Evolutionary conservation across 768 basidiomycete genomes (phyloP).

Genomic region (Amanita rubescens): DNA sequence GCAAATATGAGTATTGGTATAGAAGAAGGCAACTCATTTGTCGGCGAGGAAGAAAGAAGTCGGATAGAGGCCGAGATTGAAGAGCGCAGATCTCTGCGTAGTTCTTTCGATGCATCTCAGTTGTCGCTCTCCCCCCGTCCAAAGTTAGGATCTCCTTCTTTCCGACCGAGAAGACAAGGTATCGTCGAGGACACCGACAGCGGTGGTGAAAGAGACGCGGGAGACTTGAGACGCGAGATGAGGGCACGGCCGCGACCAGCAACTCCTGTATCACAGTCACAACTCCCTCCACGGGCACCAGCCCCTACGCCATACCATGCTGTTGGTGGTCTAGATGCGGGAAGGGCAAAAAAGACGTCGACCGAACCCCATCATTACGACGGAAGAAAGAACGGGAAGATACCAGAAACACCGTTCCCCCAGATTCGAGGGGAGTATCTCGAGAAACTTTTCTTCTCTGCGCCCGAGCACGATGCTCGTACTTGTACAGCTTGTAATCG

Average conservation of each 20-base stretch:
- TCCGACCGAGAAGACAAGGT: not conserved
- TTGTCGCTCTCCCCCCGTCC: slow-evolving; percentile 5
- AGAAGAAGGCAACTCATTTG: slow-evolving; percentile 21
- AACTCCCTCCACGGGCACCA: slow-evolving; percentile 20
- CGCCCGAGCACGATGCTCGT: slow-evolving; percentile 64
- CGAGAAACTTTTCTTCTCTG: slow-evolving; percentile 76
- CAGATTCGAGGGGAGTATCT: slow-evolving; percentile 72
- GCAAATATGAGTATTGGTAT: not conserved
- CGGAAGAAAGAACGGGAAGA: not conserved
- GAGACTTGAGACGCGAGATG: not conserved
- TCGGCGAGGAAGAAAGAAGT: slow-evolving; percentile 52
- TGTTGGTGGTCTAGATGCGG: slow-evolving; percentile 10
- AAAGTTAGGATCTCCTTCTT: not conserved
- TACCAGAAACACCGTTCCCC: slow-evolving; percentile 59
- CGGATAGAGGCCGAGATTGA: slow-evolving; percentile 61
- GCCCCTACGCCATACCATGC: slow-evolving; percentile 31
- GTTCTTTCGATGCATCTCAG: slow-evolving; percentile 1
- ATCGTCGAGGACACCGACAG: not conserved
- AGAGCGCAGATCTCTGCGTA: slow-evolving; percentile 48
- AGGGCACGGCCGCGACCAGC: not conserved
- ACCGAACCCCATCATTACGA: not conserved
- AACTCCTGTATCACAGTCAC: slow-evolving; percentile 2
- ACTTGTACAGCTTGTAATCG: slow-evolving; percentile 65
- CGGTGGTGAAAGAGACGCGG: not conserved
- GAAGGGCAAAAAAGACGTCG: not conserved